A percentile compares a stretch with the other conserved stretches of the same genome.
Evolutionary conservation across 2,329 filamentous ascomycete species (phyloP).

Genomic region (Madurella fahalii): DNA sequence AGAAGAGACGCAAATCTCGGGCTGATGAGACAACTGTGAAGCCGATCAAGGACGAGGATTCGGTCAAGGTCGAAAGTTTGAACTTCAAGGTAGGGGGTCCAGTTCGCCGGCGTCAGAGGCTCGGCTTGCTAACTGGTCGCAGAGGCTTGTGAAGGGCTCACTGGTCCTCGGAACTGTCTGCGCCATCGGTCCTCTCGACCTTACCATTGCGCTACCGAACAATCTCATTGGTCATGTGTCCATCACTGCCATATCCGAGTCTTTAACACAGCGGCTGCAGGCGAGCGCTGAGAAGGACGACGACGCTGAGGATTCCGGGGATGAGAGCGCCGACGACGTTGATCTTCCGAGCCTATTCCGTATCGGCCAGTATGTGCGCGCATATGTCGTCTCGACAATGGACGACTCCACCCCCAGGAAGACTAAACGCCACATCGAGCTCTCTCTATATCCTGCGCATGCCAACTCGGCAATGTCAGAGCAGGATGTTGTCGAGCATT

Average conservation of each 20-base stretch:
- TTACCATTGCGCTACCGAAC: conserved; percentile 83
- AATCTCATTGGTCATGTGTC: conserved; percentile 87
- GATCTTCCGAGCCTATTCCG: conserved; percentile 72
- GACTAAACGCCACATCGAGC: conserved; percentile 75
- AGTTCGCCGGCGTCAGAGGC: background rate
- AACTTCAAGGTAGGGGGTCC: conserved; percentile 70
- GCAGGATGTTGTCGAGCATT: conserved; percentile 69
- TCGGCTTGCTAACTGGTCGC: conserved; percentile 12
- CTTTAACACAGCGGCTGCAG: conserved; percentile 72
- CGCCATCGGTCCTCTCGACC: conserved; percentile 72
- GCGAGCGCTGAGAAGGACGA: conserved; percentile 57
- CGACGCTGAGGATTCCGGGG: conserved; percentile 48
- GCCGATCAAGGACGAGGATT: conserved; percentile 49
- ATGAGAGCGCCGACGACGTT: conserved; percentile 54
- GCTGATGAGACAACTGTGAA: conserved; percentile 51
- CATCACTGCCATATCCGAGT: conserved; percentile 84
- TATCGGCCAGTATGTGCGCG: conserved; percentile 83
- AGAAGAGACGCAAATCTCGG: conserved; percentile 52
- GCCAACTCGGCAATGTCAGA: conserved; percentile 71
- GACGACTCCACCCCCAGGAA: conserved; percentile 59
- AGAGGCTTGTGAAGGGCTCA: conserved; percentile 82
- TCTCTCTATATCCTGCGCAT: conserved; percentile 75
- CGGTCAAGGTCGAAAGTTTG: conserved; percentile 75
- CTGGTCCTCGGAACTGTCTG: conserved; percentile 83
- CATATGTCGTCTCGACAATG: conserved; percentile 73